These are phyloP conservation scores for Phytopythium aichiense DNA, from an alignment of 352 stramenopile genomes.

Conservation along the genomic window DNA sequence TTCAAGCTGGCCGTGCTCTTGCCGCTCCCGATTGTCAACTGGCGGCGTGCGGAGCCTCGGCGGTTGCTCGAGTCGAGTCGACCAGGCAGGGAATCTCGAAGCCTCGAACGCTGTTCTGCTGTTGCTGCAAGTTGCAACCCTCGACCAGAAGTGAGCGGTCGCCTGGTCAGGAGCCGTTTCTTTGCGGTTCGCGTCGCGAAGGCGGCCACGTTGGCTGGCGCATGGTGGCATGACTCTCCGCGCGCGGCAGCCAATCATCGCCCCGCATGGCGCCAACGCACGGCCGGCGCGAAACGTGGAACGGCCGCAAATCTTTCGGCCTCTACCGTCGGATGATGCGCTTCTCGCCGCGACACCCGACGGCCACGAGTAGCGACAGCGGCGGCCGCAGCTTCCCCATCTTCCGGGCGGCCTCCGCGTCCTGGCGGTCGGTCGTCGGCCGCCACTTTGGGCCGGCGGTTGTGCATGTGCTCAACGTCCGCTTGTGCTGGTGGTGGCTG, in stretches of 20 bases:
- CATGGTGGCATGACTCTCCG: background rate
- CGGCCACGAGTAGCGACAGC: background rate
- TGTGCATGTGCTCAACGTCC: background rate
- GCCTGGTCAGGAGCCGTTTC: background rate
- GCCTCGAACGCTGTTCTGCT: background rate
- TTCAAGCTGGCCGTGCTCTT: constrained; percentile 7
- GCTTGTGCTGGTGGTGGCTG: background rate
- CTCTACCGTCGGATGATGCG: background rate
- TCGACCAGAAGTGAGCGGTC: background rate
- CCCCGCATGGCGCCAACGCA: constrained; percentile 1
- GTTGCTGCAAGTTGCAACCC: background rate
- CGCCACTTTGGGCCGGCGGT: too few species aligned
- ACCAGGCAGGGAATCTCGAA: background rate
- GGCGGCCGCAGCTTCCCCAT: background rate
- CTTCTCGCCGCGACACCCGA: background rate
- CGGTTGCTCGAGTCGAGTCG: background rate
- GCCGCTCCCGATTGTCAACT: constrained; percentile 4
- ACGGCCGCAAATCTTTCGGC: background rate
- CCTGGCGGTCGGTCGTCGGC: background rate
- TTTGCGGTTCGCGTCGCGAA: background rate
- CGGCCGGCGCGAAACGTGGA: background rate
- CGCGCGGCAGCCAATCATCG: constrained; percentile 1
- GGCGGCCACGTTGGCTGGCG: background rate
- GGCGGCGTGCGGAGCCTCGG: background rate
- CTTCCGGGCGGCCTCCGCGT: background rate